Evolutionary conservation across 441 rosid species (phyloP), one percentile per base, ranked within the genome.

Genomic region (Populus hybrid): DNA sequence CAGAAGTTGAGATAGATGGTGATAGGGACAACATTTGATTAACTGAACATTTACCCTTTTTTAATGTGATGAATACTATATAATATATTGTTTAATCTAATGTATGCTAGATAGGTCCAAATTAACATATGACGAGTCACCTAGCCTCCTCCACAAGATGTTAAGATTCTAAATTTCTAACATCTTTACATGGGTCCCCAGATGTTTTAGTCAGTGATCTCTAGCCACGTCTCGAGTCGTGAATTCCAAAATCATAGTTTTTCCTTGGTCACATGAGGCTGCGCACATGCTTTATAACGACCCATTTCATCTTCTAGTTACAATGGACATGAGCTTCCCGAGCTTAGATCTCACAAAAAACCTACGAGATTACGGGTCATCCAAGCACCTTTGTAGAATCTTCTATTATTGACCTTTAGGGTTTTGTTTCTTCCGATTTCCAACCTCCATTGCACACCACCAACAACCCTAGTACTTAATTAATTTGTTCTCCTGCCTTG

Each of bases 351-450:
- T 57, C 78, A 19, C 71, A 6, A 7, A 28, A 12, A 4, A 6
- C 21, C 36, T 3, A 6, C 2, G 11, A 11, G 34, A 64, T 83
- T 79, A 19, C 86, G 86, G 85, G 83, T 76, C 86, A 73, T 75
- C 46, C 11, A 78, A 82, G 79, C 19, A 73, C n/a, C 61, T 26
- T 19, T 0, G 8, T 21, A 71, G 81, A 78, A 78, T 40, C 85
- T 74, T 81, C 80, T 34, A 11, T 76, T 34, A 11, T 76, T 68
- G 7, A 30, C 28, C 28, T 3, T 9, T 59, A 21, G 66, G 28
- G 66, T 63, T 61, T 12, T 46, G 18, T 46, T 46, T 2, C 64
- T 8, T 6, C 9, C 64, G 7, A 6, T 57, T 57, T n/a, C 23
- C 64, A 57, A 7, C 64, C 64, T 19, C 23, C 64, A 59, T 7